Base-by-base conservation (phyloP, 495 filamentous ascomycete genomes). In the Penicillium paradoxum region DNA sequence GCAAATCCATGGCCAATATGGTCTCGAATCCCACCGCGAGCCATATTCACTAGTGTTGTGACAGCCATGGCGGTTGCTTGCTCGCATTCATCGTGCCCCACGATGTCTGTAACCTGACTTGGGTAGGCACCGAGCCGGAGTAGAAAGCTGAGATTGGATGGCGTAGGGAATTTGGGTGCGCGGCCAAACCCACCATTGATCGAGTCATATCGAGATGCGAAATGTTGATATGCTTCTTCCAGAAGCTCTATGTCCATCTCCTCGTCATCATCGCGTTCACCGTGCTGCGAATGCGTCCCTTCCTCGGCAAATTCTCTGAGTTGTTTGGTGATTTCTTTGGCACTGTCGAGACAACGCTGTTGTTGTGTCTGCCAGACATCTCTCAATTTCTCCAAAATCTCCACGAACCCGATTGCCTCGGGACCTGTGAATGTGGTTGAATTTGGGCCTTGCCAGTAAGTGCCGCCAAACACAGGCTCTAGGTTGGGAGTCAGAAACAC, bases 401-500 rank as follows among this genome's bases (percentile, higher is more conserved):
- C 83, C 15, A 95, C 73, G 57, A 97, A 93, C 27, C 84, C 79
- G 38, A 84, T 79, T 6, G 81, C 78, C 22, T 83, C 83, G 9
- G 79, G 77, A 6, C 71, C 71, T 10, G 57, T 65, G 17, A 70
- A 59, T 29, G 66, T 65, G 45, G 74, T 80, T 49, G 75, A 80
- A 59, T 73, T 85, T 51, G 81, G 89, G 2, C 91, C 90, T 9
- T 93, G 90, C 88, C 89, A 97, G 67, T 98, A 98, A 29, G 93
- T 97, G 18, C 91, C 95, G 41, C 95, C 95, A 68, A 96, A 97
- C 18, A 98, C 84, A 0, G 93, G 93, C 55, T 96, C 86, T 6
- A 97, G 79, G 59, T 92, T 83, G 0, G 95, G 95, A 0, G 95
- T 97, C 22, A 97, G 77, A 64, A 98, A 97, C 18, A 97, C 89